phyloP scores from a whole-genome alignment of 352 stramenopile species.

The Elongisporangium undulatum region DNA sequence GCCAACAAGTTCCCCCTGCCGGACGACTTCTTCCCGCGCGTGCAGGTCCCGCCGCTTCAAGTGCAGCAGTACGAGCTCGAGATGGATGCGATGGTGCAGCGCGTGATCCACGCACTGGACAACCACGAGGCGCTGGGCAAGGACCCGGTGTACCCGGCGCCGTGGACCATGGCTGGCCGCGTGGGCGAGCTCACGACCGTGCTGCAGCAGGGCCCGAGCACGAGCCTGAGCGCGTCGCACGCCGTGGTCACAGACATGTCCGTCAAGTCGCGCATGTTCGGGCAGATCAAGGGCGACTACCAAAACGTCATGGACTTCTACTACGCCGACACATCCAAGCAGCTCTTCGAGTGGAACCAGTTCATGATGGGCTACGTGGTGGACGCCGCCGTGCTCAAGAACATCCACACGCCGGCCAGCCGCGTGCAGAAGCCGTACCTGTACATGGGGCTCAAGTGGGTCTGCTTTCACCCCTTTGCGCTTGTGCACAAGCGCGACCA shows the following conservation, averaged over 20 bases:
- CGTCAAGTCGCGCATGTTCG: conserved; percentile 46
- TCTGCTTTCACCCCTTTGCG: conserved; percentile 50
- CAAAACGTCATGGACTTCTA: conserved; percentile 61
- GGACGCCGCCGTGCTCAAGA: conserved; percentile 65
- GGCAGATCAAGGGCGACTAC: conserved; percentile 57
- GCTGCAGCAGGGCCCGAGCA: conserved; percentile 23
- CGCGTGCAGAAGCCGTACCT: conserved; percentile 19
- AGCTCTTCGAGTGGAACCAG: conserved; percentile 68
- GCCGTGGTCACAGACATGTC: conserved; percentile 12
- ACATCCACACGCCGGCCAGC: conserved; percentile 58
- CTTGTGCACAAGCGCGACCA: conserved; percentile 65
- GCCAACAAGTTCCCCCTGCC: conserved; percentile 31
- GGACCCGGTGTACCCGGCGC: conserved; percentile 27
- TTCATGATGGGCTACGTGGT: conserved; percentile 61
- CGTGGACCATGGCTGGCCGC: conserved; percentile 25
- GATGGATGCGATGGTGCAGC: conserved; percentile 36
- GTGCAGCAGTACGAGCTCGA: conserved; percentile 30
- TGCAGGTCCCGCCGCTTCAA: conserved; percentile 21
- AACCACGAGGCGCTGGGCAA: conserved; percentile 35
- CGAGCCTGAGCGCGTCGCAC: conserved; percentile 10
- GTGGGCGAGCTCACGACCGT: conserved; percentile 36
- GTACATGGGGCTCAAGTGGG: conserved; percentile 84
- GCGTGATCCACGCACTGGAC: conserved; percentile 34
- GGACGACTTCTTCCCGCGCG: conserved; percentile 31
- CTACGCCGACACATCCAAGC: conserved; percentile 44